Base-by-base conservation (phyloP, 139 green algal genomes). In the Raphidocelis subcapitata region DNA sequence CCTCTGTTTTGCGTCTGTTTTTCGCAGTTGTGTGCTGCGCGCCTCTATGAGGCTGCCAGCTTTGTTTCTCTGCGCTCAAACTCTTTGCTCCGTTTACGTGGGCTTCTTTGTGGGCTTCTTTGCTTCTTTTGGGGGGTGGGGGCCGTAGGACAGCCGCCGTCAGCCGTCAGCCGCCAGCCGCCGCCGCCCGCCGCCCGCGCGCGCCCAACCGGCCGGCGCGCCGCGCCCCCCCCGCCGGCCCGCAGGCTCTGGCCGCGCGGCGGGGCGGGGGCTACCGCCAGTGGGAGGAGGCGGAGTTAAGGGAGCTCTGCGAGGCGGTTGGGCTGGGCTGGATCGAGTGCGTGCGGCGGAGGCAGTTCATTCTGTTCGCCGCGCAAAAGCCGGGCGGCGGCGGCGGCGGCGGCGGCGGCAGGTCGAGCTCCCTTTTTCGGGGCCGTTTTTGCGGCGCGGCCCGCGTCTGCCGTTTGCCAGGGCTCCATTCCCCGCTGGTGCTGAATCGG, bases 271-370 rank as follows among this genome's bases (percentile, higher is more conserved):
- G 31, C 14, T 94, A 92, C 78, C 69, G 77, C 16, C 92, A 85
- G 82, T 98, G 91, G 91, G 81, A 87, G 67, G 90, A 97, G 83
- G 59, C 62, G 20, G 92, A 98, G 75, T 82, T 98, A n/a, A 35
- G 72, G 29, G 92, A 96, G 60, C 72, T 97, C 10, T 88, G 72
- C 31, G 64, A 36, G 8, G 54, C 67, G n/a, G 81, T 88, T 24
- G 89, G 89, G 23, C 73, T 97, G 33, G 29, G 75, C 64, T 33
- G 32, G 77, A 96, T 92, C 67, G 69, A 75, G 51, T 77, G 88
- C 10, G 69, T 82, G 4, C 72, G 91, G 0, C 35, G 54, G 5
- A 79, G 83, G 49, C 74, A 85, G 21, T 98, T 96, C 80, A 97
- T 98, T 74, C 82, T 98, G 82, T 93, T 96, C 35, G 59, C 72